phyloP scores from a whole-genome alignment of 768 basidiomycete genomes.

The Termitomyces sp. region DNA sequence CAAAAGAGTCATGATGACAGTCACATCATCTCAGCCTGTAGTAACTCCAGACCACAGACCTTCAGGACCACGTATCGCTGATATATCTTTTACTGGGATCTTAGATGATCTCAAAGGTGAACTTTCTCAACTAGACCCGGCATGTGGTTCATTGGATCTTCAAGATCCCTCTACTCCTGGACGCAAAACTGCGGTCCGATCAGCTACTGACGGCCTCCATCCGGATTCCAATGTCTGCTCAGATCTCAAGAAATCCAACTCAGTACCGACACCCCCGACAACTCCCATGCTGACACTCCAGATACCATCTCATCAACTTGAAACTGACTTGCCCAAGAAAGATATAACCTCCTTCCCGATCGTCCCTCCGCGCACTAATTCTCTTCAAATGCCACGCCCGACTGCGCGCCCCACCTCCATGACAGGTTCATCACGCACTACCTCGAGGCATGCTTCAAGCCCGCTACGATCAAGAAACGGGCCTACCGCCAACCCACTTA shows the following conservation, averaged over 20 bases:
- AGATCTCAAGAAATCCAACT: slow-evolving; percentile 16
- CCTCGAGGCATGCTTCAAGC: slow-evolving; percentile 32
- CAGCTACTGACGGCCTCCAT: slow-evolving; percentile 27
- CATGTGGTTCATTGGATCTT: slow-evolving; percentile 50
- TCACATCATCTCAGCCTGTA: slow-evolving; percentile 31
- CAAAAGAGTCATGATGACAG: slow-evolving; percentile 34
- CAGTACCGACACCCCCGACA: slow-evolving; percentile 9
- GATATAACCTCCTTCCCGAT: slow-evolving; percentile 24
- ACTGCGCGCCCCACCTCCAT: slow-evolving; percentile 18
- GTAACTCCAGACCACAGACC: slow-evolving; percentile 20
- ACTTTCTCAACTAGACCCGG: slow-evolving; percentile 60
- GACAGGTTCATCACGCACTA: slow-evolving; percentile 27
- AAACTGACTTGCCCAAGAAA: slow-evolving; percentile 18
- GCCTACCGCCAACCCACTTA: slow-evolving; percentile 21
- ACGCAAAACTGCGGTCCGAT: slow-evolving; percentile 34
- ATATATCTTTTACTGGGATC: slow-evolving; percentile 51
- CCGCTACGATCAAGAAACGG: slow-evolving; percentile 41
- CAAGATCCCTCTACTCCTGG: slow-evolving; percentile 59
- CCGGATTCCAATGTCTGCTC: slow-evolving; percentile 18
- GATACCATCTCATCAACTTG: slow-evolving; percentile 20
- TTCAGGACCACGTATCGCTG: slow-evolving; percentile 22
- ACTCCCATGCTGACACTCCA: slow-evolving; percentile 26
- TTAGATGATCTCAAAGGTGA: slow-evolving; percentile 71
- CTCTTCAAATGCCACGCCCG: slow-evolving; percentile 36
- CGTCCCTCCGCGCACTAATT: slow-evolving; percentile 46